A percentile compares a stretch with the other conserved stretches of the same genome.
These are phyloP conservation scores for Kazachstania kunashirensis DNA, from an alignment of 805 yeast species.

Conservation along the genomic window DNA sequence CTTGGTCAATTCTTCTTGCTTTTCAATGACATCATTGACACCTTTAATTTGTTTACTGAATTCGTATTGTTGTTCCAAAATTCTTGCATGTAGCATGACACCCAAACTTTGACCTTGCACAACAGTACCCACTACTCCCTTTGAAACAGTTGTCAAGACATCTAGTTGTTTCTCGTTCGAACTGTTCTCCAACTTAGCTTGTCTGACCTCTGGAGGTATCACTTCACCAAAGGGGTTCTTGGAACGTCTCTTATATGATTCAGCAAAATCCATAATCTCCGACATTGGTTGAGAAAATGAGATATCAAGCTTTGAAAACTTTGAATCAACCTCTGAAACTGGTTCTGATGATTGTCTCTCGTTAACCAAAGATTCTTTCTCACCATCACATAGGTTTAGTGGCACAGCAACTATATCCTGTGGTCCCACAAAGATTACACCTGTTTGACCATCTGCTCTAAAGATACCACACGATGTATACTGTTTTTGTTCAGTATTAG, in stretches of 20 bases:
- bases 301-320: too few relatives aligned
- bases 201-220: constrained; percentile 18
- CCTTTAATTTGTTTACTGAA: constrained; percentile 33
- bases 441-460: constrained; percentile 5
- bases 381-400: too few relatives aligned
- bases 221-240: constrained; percentile 11
- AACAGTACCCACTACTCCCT: constrained; percentile 15
- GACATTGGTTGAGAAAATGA: constrained; percentile 17
- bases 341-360: too few relatives aligned
- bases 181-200: constrained; percentile 13
- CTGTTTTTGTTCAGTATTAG: too few relatives aligned
- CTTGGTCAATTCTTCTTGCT: constrained; percentile 9
- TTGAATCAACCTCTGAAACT: too few relatives aligned
- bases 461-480: too few relatives aligned
- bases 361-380: too few relatives aligned
- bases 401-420: too few relatives aligned
- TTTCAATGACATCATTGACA: constrained; percentile 18
- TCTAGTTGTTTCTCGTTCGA: constrained; percentile 23
- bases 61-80: constrained; percentile 34
- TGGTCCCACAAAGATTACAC: constrained; percentile 3
- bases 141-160: constrained; percentile 17
- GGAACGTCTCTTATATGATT: constrained; percentile 10
- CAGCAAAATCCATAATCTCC: constrained; percentile 15
- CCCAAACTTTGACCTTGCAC: constrained; percentile 28
- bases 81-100: constrained; percentile 29